Base-by-base conservation (phyloP, 306 rosid genomes). In the Malus sieversii region DNA sequence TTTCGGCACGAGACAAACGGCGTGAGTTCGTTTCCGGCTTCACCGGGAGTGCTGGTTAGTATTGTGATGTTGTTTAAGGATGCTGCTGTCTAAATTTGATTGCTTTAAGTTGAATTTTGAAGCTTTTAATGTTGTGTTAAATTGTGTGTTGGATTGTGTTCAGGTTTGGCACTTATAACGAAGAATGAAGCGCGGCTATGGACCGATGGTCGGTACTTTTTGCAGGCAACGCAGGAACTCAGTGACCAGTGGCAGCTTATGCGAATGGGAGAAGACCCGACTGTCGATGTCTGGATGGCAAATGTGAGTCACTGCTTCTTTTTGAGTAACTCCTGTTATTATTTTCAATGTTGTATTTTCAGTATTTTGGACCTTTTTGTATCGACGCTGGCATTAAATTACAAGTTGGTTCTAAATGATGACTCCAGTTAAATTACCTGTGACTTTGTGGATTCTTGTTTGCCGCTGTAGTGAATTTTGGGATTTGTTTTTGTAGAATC, bases 171-270 rank as follows among this genome's bases (percentile, higher is more conserved):
- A 40, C 96, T 96, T 59, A 38, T 96, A 71, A 96, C 98, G 22
- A 87, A 55, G 79, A 77, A 77, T 30, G 91, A 83, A 85, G 99
- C 98, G 8, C 83, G 91, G 65, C 80, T 96, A 45, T 96, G 99
- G 99, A 96, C 99, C 38, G 98, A 96, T 86, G 99, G 98, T 8
- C 88, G 99, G 0, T 96, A 96, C 81, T 92, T 96, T 84, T 81
- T 96, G 88, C 99, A 96, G 91, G 99, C 99, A 57, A 81, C 81
- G 27, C 88, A 92, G 77, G 73, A 96, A 70, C 98, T 96, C 53
- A 90, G 91, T 73, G 88, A 85, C 73, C 91, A 88, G 64, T 96
- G 99, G 99, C 84, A 85, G 64, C 92, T 96, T 66, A 96, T 96
- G 99, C 99, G 99, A 6, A 87, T 90, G 19, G 99, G 96, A 61